These are phyloP conservation scores for Mycosphaerelloides madeirae DNA, from an alignment of 2,329 filamentous ascomycete species.

Conservation along the genomic window DNA sequence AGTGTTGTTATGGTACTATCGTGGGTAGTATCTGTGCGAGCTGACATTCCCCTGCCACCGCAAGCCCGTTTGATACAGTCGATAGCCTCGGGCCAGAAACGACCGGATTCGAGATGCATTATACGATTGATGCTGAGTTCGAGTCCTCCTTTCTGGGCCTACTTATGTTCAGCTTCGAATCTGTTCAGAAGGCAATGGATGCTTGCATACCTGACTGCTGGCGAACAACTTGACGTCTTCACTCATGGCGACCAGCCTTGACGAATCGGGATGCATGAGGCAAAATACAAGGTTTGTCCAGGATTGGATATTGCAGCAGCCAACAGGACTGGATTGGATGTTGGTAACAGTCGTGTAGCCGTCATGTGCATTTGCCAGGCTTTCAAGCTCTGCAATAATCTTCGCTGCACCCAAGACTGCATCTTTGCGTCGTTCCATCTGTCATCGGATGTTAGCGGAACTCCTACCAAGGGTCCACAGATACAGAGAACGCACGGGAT, in stretches of 20 bases:
- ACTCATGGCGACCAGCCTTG: constrained; percentile 23
- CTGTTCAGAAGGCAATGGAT: too few relatives aligned
- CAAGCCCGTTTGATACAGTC: constrained; percentile 26
- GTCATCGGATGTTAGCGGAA: too few relatives aligned
- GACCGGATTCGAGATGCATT: constrained; percentile 14
- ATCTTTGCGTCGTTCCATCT: constrained; percentile 26
- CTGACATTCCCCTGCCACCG: constrained; percentile 24
- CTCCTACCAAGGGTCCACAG: too few relatives aligned
- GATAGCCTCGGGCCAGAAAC: constrained; percentile 16
- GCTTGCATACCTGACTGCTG: too few relatives aligned
- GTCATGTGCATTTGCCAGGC: constrained; percentile 14
- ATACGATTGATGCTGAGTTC: constrained; percentile 2
- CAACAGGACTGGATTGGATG: constrained; percentile 21
- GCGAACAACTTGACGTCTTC: too few relatives aligned
- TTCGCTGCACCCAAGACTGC: constrained; percentile 24
- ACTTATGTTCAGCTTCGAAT: too few relatives aligned
- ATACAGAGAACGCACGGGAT: too few relatives aligned
- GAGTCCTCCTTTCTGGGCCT: constrained; percentile 1
- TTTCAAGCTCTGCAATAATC: constrained; percentile 23
- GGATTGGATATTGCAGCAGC: constrained; percentile 30
- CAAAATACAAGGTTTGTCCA: constrained; percentile 24
- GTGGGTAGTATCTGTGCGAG: constrained; percentile 26
- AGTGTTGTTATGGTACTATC: constrained; percentile 29
- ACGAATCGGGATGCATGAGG: constrained; percentile 25
- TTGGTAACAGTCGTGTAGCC: constrained; percentile 29